Percentiles rank a stretch among this genome's conserved stretches.
Conservation (phyloP, 2,329 filamentous ascomycete genomes). For the Diaporthe longicolla region DNA sequence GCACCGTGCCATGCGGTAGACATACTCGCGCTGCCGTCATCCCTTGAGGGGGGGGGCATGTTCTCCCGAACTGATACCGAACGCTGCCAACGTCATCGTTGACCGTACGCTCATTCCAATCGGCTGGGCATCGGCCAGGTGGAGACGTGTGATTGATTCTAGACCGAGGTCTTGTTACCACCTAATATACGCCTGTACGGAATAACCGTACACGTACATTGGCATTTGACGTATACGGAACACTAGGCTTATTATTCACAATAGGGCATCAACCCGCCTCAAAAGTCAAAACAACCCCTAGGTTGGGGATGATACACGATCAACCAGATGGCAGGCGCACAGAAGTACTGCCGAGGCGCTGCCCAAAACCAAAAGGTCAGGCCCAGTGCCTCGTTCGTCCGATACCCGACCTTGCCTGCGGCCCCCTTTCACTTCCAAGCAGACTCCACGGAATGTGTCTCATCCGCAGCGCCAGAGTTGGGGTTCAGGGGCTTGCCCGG, state of each 20-base stretch:
- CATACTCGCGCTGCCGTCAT: too few species aligned
- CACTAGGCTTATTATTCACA: not conserved
- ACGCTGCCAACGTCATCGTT: constrained; percentile 12
- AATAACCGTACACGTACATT: constrained; percentile 1
- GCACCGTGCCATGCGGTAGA: constrained; percentile 3
- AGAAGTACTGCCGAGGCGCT: constrained; percentile 17
- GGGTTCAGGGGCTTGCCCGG: constrained; percentile 10
- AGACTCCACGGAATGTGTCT: constrained; percentile 13
- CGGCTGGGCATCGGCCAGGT: constrained; percentile 3
- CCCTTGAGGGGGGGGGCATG: not conserved
- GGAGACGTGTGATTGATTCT: not conserved
- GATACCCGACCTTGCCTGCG: not conserved
- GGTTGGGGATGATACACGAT: constrained; percentile 1
- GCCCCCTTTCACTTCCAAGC: constrained; percentile 12
- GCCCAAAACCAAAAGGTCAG: constrained; percentile 2
- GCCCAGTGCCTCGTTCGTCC: constrained; percentile 29
- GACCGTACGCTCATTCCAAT: not conserved
- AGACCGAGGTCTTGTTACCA: constrained; percentile 11
- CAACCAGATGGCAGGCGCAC: constrained; percentile 29
- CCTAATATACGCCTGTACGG: not conserved
- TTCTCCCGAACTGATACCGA: constrained; percentile 19
- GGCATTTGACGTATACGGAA: not conserved
- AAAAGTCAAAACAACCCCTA: not conserved
- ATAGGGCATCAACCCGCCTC: not conserved
- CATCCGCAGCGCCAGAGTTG: constrained; percentile 26